Conservation (phyloP, 495 filamentous ascomycete species). For the Penicillium pancosmium region DNA sequence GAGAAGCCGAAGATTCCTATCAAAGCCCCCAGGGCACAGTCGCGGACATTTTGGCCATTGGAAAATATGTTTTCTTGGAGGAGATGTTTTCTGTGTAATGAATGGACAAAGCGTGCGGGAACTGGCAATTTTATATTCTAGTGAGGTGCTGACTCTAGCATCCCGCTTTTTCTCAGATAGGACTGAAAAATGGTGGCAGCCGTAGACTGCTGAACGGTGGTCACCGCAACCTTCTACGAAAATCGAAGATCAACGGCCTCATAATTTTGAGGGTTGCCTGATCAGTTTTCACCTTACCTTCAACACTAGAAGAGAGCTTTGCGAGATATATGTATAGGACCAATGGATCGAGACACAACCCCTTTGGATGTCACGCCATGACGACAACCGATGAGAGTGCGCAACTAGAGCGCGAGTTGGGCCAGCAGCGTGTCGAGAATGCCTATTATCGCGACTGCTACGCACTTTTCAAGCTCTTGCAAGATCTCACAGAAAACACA, state of each 20-base stretch:
- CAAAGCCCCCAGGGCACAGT: constrained; percentile 8
- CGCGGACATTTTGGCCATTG: constrained; percentile 7
- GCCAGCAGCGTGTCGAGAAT: constrained; percentile 7
- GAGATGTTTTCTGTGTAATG: background rate
- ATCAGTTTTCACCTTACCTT: too few relatives aligned
- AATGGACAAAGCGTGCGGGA: background rate
- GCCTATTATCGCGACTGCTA: constrained; percentile 10
- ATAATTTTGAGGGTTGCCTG: background rate
- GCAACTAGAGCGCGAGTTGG: constrained; percentile 5
- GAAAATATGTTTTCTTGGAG: background rate
- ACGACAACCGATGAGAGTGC: constrained; percentile 9
- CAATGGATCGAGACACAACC: background rate
- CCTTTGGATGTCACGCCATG: background rate
- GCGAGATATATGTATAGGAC: background rate
- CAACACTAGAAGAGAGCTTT: background rate
- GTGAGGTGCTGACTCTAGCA: background rate
- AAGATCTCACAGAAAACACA: background rate
- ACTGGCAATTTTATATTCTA: background rate
- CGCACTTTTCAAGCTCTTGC: constrained; percentile 8
- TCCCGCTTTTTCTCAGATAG: background rate
- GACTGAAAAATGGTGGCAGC: background rate
- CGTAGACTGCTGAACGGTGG: background rate
- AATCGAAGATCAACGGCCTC: background rate
- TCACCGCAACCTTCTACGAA: background rate
- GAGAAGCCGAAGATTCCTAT: constrained; percentile 15